Base-by-base conservation (phyloP, 352 stramenopile genomes). In the Globisporangium parvum region DNA sequence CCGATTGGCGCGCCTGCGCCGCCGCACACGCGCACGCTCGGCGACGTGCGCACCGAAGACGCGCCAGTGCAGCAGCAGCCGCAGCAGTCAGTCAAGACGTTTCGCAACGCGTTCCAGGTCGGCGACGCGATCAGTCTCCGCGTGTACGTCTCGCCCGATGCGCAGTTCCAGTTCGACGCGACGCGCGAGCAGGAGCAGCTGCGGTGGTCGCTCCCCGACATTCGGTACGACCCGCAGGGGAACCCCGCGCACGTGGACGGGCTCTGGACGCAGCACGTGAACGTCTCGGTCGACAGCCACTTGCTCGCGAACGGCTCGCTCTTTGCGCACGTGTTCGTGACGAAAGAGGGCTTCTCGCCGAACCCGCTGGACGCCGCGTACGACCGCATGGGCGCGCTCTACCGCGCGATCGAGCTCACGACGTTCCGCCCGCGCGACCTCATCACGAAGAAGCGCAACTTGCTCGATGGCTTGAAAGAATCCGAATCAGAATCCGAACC, bases 321-420 rank as follows among this genome's bases (percentile, higher is more conserved):
- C 3, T 95, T 78, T 57, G 86, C 85, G 47, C 88, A 96, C 69
- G 80, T 96, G 52, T 95, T 93, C 50, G 59, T 93, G 40, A 89
- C 80, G 31, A 87, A 87, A 47, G 67, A 72, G 10, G 81, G 82
- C 47, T 70, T 77, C 59, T 91, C 80, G 33, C 74, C 80, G 49
- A 89, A 93, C 53, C 82, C 80, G 9, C 47, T 70, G 17, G 77
- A 90, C 66, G 59, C 51, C 10, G 69, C 73, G 35, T 92, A 85
- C 64, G 73, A 85, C 52, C 49, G 47, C 28, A 77, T 82, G 60
- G 65, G 62, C 21, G 77, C 60, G 28, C 68, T 88, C 26, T 79
- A 91, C 63, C 62, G 69, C 23, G 63, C 77, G 18, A 58, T 90
- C 11, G 76, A 82, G 55, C 75, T 94, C 42, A 87, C 70, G 44